Evolutionary conservation across 2,329 filamentous ascomycete genomes (phyloP), one percentile per base, ranked within the genome.

Genomic region (Botrytis medusae): DNA sequence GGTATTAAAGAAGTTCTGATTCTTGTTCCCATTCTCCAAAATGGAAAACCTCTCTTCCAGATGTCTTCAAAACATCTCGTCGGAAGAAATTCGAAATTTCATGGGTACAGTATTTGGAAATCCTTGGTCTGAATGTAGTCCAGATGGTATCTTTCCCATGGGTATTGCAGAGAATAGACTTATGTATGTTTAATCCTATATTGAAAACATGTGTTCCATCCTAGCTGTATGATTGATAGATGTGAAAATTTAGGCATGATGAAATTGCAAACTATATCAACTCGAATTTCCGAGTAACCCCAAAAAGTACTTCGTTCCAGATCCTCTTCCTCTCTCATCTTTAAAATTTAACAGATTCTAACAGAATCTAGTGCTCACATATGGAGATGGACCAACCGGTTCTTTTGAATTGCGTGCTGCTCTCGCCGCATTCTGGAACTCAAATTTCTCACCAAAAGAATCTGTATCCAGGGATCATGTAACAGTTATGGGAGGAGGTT

Each of bases 371-470:
- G 74, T 74, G 72, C 74, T 75, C 54, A 75, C 74, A 20, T 75
- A 75, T 20, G 71, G 71, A 57, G 73, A 74, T 68, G 74, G 74
- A 0, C 73, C 74, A 34, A 60, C 69, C 22, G 82, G 82, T 12
- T 81, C 80, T 37, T 74, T 75, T 16, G 79, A 81, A 42, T 79
- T 86, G 20, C 82, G 82, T 0, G 75, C 72, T 16, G 82, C 82
- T 1, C 80, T 85, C 70, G 81, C 84, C 12, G 77, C 75, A 4
- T 82, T 84, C 73, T 76, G 86, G 62, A 85, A 83, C 73, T 79
- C 74, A n/a, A 77, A 83, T 63, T 83, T 86, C 73, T 76, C 79
- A 0, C 81, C 85, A 4, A 73, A 78, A 60, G 48, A 73, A 2
- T 73, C 80, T 0, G 78, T 86, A 6, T 42, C 80, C 2, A 65